Percentiles rank a stretch among this genome's conserved stretches.
Conservation (phyloP, 164 flowering plant genomes). For the Piper betle region DNA sequence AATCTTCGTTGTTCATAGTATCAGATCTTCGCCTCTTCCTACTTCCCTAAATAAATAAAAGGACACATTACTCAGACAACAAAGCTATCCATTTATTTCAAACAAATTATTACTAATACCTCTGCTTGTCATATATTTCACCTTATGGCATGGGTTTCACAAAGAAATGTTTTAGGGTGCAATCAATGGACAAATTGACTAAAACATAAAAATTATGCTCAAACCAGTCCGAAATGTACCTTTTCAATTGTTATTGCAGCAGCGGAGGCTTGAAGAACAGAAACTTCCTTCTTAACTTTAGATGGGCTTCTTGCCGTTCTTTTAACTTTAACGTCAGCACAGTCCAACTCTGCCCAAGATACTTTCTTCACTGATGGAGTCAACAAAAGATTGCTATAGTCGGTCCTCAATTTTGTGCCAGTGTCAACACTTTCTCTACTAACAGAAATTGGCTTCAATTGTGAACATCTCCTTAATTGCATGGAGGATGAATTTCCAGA, state of each 20-base stretch:
- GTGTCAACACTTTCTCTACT: slow-evolving; percentile 9
- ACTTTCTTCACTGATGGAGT: slow-evolving; percentile 38
- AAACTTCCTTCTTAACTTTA: neutral
- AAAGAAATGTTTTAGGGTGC: too few species aligned
- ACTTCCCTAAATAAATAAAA: neutral
- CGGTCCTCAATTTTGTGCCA: slow-evolving; percentile 9
- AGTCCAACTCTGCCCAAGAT: slow-evolving; percentile 15
- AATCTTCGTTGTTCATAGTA: neutral
- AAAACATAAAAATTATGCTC: neutral
- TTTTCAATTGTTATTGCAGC: neutral
- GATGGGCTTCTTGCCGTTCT: slow-evolving; percentile 3
- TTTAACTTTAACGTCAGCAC: slow-evolving; percentile 7
- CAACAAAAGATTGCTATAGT: slow-evolving; percentile 14
- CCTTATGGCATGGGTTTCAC: too few species aligned
- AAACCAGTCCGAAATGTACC: neutral
- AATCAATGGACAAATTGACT: too few species aligned
- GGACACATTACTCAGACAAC: neutral
- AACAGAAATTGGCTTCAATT: slow-evolving; percentile 7
- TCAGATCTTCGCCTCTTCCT: neutral
- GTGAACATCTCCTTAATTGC: slow-evolving; percentile 33
- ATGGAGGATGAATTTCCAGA: slow-evolving; percentile 21
- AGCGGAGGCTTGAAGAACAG: neutral
- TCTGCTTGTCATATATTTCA: too few species aligned
- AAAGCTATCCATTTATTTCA: too few species aligned
- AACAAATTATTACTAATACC: too few species aligned